Evolutionary conservation across 768 basidiomycete species (phyloP).

Genomic region (Lactarius hatsudake): DNA sequence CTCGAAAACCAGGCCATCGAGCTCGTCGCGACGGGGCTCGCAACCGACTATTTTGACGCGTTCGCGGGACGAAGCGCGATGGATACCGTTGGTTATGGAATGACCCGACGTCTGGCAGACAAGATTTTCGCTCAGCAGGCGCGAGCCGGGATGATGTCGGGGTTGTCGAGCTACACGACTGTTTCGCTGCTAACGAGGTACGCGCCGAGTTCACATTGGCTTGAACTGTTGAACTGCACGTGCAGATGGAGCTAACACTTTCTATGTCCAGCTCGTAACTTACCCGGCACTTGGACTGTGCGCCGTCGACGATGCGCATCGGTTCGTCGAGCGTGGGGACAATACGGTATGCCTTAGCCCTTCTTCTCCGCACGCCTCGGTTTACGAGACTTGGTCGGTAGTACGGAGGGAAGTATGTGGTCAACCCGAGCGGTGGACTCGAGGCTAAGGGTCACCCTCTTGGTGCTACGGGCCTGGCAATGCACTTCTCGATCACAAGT

Average conservation of each 20-base stretch:
- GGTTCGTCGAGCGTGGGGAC: constrained; percentile 69
- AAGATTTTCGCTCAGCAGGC: constrained; percentile 69
- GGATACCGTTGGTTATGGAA: constrained; percentile 77
- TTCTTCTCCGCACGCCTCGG: background rate
- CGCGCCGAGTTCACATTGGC: constrained; percentile 9
- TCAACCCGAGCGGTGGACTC: constrained; percentile 82
- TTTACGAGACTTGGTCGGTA: constrained; percentile 32
- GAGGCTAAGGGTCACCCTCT: constrained; percentile 87
- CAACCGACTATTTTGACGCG: constrained; percentile 62
- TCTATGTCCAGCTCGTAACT: constrained; percentile 60
- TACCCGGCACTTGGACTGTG: constrained; percentile 81
- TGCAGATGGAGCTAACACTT: no score
- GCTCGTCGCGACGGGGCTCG: constrained; percentile 61
- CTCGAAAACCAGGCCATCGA: constrained; percentile 89
- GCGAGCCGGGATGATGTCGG: constrained; percentile 53
- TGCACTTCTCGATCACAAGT: constrained; percentile 88
- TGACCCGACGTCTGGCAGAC: constrained; percentile 62
- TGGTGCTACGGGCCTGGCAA: constrained; percentile 78
- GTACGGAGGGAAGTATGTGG: constrained; percentile 83
- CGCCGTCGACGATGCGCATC: constrained; percentile 61
- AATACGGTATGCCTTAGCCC: constrained; percentile 56
- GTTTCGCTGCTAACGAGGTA: constrained; percentile 81
- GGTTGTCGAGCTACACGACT: constrained; percentile 78
- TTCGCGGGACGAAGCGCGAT: constrained; percentile 71
- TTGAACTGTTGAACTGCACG: background rate